These are phyloP conservation scores for Rostrohypoxylon terebratum DNA, from an alignment of 495 filamentous ascomycete species.

Conservation along the genomic window DNA sequence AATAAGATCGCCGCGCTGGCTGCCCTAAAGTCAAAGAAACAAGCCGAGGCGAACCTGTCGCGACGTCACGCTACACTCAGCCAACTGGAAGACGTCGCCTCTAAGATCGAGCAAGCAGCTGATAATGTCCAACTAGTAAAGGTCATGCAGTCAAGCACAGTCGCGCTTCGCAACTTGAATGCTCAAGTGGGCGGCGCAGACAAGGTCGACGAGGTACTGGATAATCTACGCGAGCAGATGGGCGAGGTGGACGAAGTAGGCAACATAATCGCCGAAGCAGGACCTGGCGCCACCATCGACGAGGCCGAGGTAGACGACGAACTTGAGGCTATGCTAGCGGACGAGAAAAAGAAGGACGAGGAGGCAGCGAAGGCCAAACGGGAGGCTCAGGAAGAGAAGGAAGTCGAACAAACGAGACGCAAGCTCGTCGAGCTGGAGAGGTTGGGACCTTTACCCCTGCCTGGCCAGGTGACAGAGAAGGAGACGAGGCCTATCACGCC, in stretches of 20 bases:
- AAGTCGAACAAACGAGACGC: conserved; percentile 51
- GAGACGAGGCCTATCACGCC: conserved; percentile 42
- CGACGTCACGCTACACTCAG: conserved; percentile 74
- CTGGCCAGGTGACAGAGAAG: conserved; percentile 33
- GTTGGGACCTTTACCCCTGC: conserved; percentile 31
- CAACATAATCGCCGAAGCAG: conserved; percentile 74
- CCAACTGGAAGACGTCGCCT: conserved; percentile 86
- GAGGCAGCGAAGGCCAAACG: conserved; percentile 61
- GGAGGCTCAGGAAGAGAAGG: conserved; percentile 45
- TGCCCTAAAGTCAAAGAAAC: conserved; percentile 84
- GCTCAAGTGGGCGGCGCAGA: conserved; percentile 80
- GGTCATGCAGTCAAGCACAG: conserved; percentile 81
- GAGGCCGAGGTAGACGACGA: conserved; percentile 91
- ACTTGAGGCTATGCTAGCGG: conserved; percentile 78
- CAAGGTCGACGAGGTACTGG: conserved; percentile 78
- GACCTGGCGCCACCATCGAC: conserved; percentile 68
- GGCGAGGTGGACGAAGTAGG: conserved; percentile 83
- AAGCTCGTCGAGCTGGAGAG: conserved; percentile 56
- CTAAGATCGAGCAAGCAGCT: conserved; percentile 83
- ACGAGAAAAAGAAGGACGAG: conserved; percentile 69
- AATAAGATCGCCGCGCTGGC: conserved; percentile 79
- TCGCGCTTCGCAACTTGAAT: conserved; percentile 78
- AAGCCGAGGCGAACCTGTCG: conserved; percentile 75
- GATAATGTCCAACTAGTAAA: conserved; percentile 83
- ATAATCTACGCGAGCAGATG: conserved; percentile 82